Evolutionary conservation across 2,329 filamentous ascomycete genomes (phyloP).

Genomic region (Sporothrix curviconia): DNA sequence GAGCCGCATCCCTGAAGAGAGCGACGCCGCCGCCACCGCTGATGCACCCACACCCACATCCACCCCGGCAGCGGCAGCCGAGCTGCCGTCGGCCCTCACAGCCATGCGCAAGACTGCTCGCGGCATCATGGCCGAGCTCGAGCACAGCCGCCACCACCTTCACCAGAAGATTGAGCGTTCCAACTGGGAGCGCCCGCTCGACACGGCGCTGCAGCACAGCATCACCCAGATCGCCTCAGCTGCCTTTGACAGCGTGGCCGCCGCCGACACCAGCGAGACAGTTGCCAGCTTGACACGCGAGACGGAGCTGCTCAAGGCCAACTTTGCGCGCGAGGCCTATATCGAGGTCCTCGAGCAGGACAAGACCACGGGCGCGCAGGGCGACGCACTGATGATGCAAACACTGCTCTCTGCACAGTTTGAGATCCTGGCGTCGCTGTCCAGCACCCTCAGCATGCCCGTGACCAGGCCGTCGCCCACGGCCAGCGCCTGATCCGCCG

Average conservation of each 20-base stretch:
- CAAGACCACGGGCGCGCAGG: conserved; percentile 45
- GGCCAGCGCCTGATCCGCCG: conserved; percentile 72
- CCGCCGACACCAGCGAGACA: conserved; percentile 56
- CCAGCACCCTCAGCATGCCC: conserved; percentile 76
- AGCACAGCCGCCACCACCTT: conserved; percentile 83
- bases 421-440: conserved; percentile 77
- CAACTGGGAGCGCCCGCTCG: conserved; percentile 82
- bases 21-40: conserved; percentile 38
- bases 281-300: conserved; percentile 69
- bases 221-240: conserved; percentile 68
- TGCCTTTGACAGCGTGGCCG: conserved; percentile 54
- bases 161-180: conserved; percentile 74
- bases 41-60: too few species aligned
- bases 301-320: conserved; percentile 76
- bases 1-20: conserved; percentile 57
- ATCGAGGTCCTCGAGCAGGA: conserved; percentile 76
- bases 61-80: conserved; percentile 28
- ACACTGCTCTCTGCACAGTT: conserved; percentile 84
- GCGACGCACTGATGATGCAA: conserved; percentile 72
- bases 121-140: conserved; percentile 81
- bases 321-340: conserved; percentile 74
- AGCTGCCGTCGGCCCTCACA: conserved; percentile 60
- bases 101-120: conserved; percentile 82
- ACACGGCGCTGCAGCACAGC: conserved; percentile 81
- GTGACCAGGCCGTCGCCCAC: conserved; percentile 73